Conservation (phyloP, 2,329 filamentous ascomycete genomes). For the Botrytis porri region DNA sequence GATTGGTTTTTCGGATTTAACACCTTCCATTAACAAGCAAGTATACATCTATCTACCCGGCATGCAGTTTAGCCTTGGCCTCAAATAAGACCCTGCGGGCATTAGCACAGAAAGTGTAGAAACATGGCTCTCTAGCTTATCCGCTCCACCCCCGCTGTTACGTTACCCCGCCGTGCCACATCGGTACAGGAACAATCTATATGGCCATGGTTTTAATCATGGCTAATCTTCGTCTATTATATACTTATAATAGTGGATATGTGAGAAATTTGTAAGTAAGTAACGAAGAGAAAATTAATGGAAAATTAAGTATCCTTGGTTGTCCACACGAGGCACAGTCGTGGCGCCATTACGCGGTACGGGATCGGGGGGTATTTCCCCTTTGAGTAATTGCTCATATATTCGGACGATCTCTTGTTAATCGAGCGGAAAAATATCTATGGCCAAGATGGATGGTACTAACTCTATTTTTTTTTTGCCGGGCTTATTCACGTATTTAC, state of each 20-base stretch:
- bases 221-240: neutral
- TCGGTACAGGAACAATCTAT: conserved; percentile 3
- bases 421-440: neutral
- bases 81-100: conserved; percentile 1
- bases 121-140: neutral
- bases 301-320: neutral
- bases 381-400: neutral
- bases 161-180: neutral
- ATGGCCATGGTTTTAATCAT: neutral
- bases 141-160: conserved; percentile 12
- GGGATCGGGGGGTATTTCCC: neutral
- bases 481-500: neutral
- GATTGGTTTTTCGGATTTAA: neutral
- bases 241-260: neutral
- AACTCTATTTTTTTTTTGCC: neutral
- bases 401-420: neutral
- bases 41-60: conserved; percentile 3
- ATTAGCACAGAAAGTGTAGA: neutral
- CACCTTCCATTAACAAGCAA: neutral
- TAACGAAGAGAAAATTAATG: neutral
- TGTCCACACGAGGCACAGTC: neutral
- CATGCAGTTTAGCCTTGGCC: neutral
- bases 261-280: neutral
- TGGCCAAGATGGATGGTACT: neutral
- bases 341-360: conserved; percentile 5